phyloP scores from a whole-genome alignment of 2,329 filamentous ascomycete species.

The Cercospora berteroae region DNA sequence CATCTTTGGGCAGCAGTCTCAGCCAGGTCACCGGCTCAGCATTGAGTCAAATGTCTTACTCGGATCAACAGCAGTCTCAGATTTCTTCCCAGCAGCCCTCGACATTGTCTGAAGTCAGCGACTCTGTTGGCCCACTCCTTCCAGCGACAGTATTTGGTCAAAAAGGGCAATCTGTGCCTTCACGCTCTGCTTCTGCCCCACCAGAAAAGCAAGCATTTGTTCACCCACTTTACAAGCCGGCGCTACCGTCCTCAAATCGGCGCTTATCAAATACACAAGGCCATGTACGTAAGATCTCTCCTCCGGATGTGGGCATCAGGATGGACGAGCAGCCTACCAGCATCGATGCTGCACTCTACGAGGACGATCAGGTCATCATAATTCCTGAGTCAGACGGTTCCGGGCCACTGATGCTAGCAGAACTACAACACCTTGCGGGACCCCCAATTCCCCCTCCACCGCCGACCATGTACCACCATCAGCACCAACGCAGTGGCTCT shows the following conservation, averaged over 20 bases:
- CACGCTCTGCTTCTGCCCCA: slow-evolving; percentile 50
- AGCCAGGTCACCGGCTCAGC: slow-evolving; percentile 32
- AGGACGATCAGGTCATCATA: slow-evolving; percentile 44
- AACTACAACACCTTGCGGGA: slow-evolving; percentile 59
- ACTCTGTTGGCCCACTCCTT: slow-evolving; percentile 48
- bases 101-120: slow-evolving; percentile 31
- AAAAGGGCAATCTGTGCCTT: slow-evolving; percentile 34
- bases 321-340: slow-evolving; percentile 35
- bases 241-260: slow-evolving; percentile 33
- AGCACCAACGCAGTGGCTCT: slow-evolving; percentile 23
- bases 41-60: slow-evolving; percentile 31
- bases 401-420: slow-evolving; percentile 46
- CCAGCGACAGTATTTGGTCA: slow-evolving; percentile 50
- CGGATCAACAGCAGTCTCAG: slow-evolving; percentile 17
- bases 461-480: slow-evolving; percentile 33
- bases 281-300: slow-evolving; percentile 46
- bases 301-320: slow-evolving; percentile 34
- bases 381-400: slow-evolving; percentile 39
- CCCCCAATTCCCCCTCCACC: slow-evolving; percentile 48
- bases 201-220: slow-evolving; percentile 42
- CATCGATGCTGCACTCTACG: slow-evolving; percentile 54
- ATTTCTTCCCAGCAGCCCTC: slow-evolving; percentile 41
- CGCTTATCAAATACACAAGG: slow-evolving; percentile 41
- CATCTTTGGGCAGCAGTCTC: slow-evolving; percentile 28
- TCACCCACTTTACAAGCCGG: slow-evolving; percentile 39